A percentile compares a stretch with the other conserved stretches of the same genome.
Conservation (phyloP, 2,329 filamentous ascomycete genomes). For the Myriosclerotinia curreyana region DNA sequence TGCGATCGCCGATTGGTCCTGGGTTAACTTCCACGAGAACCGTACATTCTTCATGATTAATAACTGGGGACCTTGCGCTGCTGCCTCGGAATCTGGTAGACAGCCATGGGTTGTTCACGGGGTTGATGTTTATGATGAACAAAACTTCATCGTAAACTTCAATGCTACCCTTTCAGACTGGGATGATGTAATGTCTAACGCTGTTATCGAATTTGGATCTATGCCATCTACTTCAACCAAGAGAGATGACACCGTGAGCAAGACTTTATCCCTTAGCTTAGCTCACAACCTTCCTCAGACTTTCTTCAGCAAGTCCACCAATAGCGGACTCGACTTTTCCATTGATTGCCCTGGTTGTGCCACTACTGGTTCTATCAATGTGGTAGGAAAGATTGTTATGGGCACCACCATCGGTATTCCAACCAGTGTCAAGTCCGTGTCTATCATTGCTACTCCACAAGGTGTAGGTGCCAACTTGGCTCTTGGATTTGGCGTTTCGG, state of each 20-base stretch:
- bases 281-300: constrained; percentile 17
- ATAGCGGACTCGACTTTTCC: constrained; percentile 19
- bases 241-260: constrained; percentile 6
- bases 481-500: constrained; percentile 19
- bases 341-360: constrained; percentile 15
- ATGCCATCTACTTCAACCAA: constrained; percentile 2
- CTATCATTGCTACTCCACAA: constrained; percentile 13
- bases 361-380: constrained; percentile 13
- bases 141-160: constrained; percentile 22
- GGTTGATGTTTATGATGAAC: constrained; percentile 17
- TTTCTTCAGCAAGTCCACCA: constrained; percentile 18
- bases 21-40: constrained; percentile 21
- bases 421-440: constrained; percentile 16
- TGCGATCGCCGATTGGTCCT: constrained; percentile 20
- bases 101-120: constrained; percentile 21
- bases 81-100: constrained; percentile 9
- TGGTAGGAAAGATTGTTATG: constrained; percentile 20
- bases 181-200: constrained; percentile 15
- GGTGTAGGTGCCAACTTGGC: constrained; percentile 18
- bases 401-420: not conserved
- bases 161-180: constrained; percentile 20
- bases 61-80: constrained; percentile 19
- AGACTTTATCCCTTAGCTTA: not conserved
- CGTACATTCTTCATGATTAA: constrained; percentile 23
- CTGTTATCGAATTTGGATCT: constrained; percentile 16